Evolutionary conservation across 768 basidiomycete genomes (phyloP).

Genomic region (Tricholoma terreum): DNA sequence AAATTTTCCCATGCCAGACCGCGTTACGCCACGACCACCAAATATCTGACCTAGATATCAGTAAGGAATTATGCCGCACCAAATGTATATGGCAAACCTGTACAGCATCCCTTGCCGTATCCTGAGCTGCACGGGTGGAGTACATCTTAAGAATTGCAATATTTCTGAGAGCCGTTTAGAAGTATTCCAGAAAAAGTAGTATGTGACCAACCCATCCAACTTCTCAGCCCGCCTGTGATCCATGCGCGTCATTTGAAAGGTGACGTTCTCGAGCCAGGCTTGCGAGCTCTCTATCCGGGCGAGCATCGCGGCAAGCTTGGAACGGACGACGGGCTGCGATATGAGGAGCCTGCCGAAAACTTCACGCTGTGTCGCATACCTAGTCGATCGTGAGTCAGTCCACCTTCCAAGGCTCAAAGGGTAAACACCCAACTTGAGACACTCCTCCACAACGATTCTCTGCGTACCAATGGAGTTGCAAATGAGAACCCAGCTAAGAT

Average conservation of each 20-base stretch:
- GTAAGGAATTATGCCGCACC: not conserved
- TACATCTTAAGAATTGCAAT: slow-evolving; percentile 72
- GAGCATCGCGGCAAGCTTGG: slow-evolving; percentile 87
- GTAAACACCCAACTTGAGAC: slow-evolving; percentile 54
- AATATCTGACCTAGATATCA: slow-evolving; percentile 66
- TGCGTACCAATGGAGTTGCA: slow-evolving; percentile 31
- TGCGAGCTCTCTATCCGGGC: slow-evolving; percentile 62
- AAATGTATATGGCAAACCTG: slow-evolving; percentile 16
- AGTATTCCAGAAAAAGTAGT: not conserved
- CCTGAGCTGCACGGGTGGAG: slow-evolving; percentile 57
- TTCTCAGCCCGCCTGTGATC: slow-evolving; percentile 71
- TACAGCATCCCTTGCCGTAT: slow-evolving; percentile 55
- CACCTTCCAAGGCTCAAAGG: not conserved
- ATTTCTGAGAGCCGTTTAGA: slow-evolving; percentile 34
- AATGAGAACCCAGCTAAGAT: slow-evolving; percentile 13
- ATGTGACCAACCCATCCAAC: slow-evolving; percentile 58
- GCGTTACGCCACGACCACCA: slow-evolving; percentile 84
- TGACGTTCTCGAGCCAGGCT: slow-evolving; percentile 79
- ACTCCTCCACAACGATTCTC: slow-evolving; percentile 69
- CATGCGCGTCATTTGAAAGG: slow-evolving; percentile 86
- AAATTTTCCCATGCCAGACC: slow-evolving; percentile 74
- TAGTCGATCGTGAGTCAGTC: slow-evolving; percentile 18
- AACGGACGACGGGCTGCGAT: slow-evolving; percentile 80
- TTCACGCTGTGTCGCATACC: slow-evolving; percentile 83
- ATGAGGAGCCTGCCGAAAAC: slow-evolving; percentile 86